These are phyloP conservation scores for Pinus taeda DNA, from an alignment of 75 land plant genomes.

Conservation along the genomic window DNA sequence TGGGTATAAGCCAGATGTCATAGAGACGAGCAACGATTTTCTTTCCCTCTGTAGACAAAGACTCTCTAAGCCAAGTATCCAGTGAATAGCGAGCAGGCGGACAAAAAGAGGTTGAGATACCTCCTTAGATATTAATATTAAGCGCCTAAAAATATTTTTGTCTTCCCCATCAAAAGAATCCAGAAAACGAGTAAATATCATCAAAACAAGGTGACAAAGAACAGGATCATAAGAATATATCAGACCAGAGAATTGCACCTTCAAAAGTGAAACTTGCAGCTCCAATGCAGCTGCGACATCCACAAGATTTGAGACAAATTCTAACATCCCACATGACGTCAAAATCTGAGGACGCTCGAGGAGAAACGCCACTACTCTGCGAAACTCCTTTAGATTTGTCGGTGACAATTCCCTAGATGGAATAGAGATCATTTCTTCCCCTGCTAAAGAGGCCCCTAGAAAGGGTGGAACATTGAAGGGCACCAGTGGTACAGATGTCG, in stretches of 20 bases:
- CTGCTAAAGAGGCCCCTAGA: conserved; percentile 17
- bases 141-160: conserved; percentile 42
- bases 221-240: conserved; percentile 72
- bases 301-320: conserved; percentile 49
- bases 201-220: conserved; percentile 65
- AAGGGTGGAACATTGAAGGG: conserved; percentile 76
- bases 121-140: conserved; percentile 53
- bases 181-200: conserved; percentile 49
- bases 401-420: conserved; percentile 31
- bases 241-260: conserved; percentile 78
- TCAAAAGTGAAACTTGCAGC: conserved; percentile 64
- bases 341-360: conserved; percentile 62
- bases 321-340: conserved; percentile 69
- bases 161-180: conserved; percentile 83
- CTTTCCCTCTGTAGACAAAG: conserved; percentile 25
- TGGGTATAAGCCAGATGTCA: conserved; percentile 63
- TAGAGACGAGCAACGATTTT: conserved; percentile 22
- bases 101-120: conserved; percentile 46
- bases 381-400: conserved; percentile 57
- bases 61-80: conserved; percentile 71
- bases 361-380: conserved; percentile 68
- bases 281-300: conserved; percentile 58
- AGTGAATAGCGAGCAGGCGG: conserved; percentile 76
- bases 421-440: conserved; percentile 14
- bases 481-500: conserved; percentile 58